Base-by-base conservation (phyloP, 345 rosid genomes). In the Citrus medica region DNA sequence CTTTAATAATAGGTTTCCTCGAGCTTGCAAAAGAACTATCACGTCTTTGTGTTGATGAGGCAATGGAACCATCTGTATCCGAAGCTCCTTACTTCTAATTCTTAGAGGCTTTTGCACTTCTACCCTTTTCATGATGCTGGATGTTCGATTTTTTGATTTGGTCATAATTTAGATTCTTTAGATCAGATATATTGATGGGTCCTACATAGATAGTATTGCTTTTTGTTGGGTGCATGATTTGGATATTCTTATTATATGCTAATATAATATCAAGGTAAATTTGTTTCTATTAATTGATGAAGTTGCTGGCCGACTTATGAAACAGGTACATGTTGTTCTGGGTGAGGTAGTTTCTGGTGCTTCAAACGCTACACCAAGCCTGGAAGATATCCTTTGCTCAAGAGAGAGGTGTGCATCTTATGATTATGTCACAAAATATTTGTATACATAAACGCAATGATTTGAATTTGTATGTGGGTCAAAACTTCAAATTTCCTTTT, bases 11-110 rank as follows among this genome's bases (percentile, higher is more conserved):
- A 84, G 82, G 79, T 79, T 94, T 92, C 46, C 86, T 90, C 61
- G 94, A 92, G 82, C 82, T 92, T 67, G 97, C 94, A 56, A 90
- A 92, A 87, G 93, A 90, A 53, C 93, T 94, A 21, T 87, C 97
- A 6, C 85, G 86, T 37, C 85, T 90, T 46, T 92, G 97, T 74
- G 93, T 90, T 75, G 93, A 92, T 65, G 93, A 92, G 94, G 97
- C 88, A 83, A 70, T 40, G n/a, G 61, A 75, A 48, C 37, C 61
- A 46, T 51, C 21, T 64, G 46, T 9, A 19, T 63, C 61, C 19
- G 32, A 75, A 28, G 51, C 30, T 66, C 13, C 42, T 9, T 2
- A 2, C 46, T 40, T 40, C 13, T 40, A 40, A 9, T 38, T 40
- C 46, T 40, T 40, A 0, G 4, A 9, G 46, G 9, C 0, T 40